phyloP scores from a whole-genome alignment of 2,329 filamentous ascomycete genomes.

The Sporothrix phasma region DNA sequence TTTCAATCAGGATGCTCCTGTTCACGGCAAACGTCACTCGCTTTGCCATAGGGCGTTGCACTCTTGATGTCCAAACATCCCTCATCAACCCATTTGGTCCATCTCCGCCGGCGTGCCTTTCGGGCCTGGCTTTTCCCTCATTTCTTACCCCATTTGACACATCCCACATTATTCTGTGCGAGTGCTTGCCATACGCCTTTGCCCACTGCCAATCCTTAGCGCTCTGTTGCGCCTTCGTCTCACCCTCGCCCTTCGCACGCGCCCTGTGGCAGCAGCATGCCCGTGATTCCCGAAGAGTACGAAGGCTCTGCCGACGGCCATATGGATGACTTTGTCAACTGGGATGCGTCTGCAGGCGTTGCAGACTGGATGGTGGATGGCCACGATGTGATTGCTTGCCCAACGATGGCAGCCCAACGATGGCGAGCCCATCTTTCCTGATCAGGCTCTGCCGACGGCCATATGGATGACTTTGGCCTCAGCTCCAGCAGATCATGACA shows the following conservation, averaged over 20 bases:
- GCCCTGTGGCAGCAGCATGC: slow-evolving; percentile 14
- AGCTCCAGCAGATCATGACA: slow-evolving; percentile 16
- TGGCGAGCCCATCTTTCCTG: slow-evolving; percentile 19
- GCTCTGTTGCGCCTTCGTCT: neutral
- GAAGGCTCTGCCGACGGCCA: slow-evolving; percentile 18
- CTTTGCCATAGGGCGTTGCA: slow-evolving; percentile 7
- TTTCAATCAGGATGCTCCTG: neutral
- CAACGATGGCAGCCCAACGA: slow-evolving; percentile 19
- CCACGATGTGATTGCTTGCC: slow-evolving; percentile 20
- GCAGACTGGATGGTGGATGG: neutral
- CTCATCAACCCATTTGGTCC: neutral
- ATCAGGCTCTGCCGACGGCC: slow-evolving; percentile 18
- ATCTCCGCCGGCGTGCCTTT: neutral
- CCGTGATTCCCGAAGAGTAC: slow-evolving; percentile 23
- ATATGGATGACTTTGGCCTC: slow-evolving; percentile 7
- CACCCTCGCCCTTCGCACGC: neutral
- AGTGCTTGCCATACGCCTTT: neutral
- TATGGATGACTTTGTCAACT: slow-evolving; percentile 56
- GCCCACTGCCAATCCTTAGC: neutral
- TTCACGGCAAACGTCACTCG: neutral
- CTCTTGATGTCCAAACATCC: neutral
- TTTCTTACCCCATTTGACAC: neutral
- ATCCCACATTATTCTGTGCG: neutral
- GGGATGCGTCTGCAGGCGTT: slow-evolving; percentile 33
- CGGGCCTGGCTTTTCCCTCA: neutral